Conservation (phyloP, 78 protist genomes). For the Dictyostelium brefeldianum region DNA sequence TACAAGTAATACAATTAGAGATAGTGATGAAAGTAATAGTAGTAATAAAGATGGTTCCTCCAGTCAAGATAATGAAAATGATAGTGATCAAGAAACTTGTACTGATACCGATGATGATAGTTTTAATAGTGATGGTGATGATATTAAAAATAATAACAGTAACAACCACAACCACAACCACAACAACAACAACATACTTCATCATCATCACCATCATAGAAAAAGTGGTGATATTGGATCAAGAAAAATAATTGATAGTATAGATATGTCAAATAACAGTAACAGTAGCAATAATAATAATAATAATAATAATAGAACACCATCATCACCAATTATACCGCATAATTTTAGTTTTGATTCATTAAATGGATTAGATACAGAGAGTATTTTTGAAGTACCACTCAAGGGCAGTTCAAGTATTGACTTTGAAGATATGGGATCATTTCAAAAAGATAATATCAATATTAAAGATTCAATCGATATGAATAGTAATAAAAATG, state of each 20-base stretch:
- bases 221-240: background rate
- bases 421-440: background rate
- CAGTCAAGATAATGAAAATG: background rate
- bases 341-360: constrained; percentile 35
- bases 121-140: background rate
- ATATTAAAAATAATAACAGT: background rate
- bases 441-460: background rate
- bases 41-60: too few species aligned
- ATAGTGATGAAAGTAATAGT: background rate
- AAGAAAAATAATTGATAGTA: background rate
- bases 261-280: background rate
- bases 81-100: background rate
- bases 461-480: background rate
- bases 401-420: constrained; percentile 19
- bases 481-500: background rate
- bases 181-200: background rate
- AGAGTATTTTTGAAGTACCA: constrained; percentile 41
- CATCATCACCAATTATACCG: background rate
- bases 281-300: background rate
- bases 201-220: background rate
- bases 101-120: background rate
- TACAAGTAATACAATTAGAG: background rate
- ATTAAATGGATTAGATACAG: constrained; percentile 20
- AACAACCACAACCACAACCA: background rate
- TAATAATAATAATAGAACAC: background rate